Base-by-base conservation (phyloP, 257 asterid genomes). In the Solanum sparsipilum region DNA sequence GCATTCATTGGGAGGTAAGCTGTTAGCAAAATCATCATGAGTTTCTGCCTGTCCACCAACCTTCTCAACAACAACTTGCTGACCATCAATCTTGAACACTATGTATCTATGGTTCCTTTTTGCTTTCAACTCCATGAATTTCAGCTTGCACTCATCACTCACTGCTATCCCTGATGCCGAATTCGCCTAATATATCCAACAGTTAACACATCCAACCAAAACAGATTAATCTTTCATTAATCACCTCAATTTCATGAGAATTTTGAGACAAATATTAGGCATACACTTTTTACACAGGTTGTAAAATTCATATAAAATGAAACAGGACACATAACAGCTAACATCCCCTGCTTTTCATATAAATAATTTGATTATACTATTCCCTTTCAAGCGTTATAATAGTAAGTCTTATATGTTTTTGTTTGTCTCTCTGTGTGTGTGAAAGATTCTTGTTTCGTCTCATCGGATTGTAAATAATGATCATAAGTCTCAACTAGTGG, bases 131-230 rank as follows among this genome's bases (percentile, higher is more conserved):
- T 95, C 98, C 92, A 90, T 74, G 91, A 94, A 94, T 85, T 87
- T 89, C 87, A 91, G 90, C 94, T 94, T 94, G 94, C 96, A 95
- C 25, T 94, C 97, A 86, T 95, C 97, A 73, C 90, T 84, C 88
- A 95, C 97, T 34, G 94, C 94, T 63, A 93, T 79, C 41, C 98
- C 98, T 52, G 98, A 94, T 58, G 94, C 89, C 31, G 98, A 85
- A 90, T 94, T 94, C 74, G 96, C 94, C 98, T 94, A 79, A n/a
- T 15, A 58, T 3, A 58, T 58, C 67, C 63, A 52, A 6, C 9
- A 52, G n/a, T 48, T 15, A 1, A 52, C n/a, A 36, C 41, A 63
- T 35, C 18, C 87, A 38, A 56, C 8, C 48, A 84, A 10, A 31
- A 34, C 15, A 72, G 0, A 52, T 84, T 23, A 21, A 74, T 36